Base-by-base conservation (phyloP, 768 basidiomycete species). In the Lactifluus piperatus region DNA sequence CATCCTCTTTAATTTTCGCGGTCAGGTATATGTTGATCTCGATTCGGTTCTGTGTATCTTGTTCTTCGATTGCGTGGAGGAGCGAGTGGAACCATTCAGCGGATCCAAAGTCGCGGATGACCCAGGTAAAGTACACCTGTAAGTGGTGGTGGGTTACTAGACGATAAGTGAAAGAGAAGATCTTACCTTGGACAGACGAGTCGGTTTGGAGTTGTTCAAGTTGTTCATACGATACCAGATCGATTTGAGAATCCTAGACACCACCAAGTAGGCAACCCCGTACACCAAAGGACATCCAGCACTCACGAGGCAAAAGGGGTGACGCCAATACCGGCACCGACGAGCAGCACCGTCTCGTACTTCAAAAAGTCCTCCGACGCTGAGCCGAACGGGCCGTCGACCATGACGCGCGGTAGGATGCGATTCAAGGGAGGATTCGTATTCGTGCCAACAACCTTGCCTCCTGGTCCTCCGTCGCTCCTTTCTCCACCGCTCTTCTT, bases 211-310 rank as follows among this genome's bases (percentile, higher is more conserved):
- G 62, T 77, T 73, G 67, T 86, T 81, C 67, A 92, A 79, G 73
- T 86, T 86, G 74, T 94, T 95, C 88, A 94, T 88, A 57, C 92
- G 87, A 75, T 97, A 97, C 93, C 93, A 94, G 67, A 94, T 91
- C 14, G 88, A 86, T 72, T 94, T 91, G 55, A 91, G 73, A 65
- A 91, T 91, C 51, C 87, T 88, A 63, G 52, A 16, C 26, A 16
- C 13, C 50, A 48, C 26, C 32, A 8, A 6, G 24, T 37, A 18
- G 39, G 32, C 16, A 54, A 26, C 16, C 34, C 44, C 44, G 0
- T 22, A 49, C 44, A 34, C n/a, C n/a, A 34, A 11, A 60, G 70
- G n/a, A 58, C 72, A 65, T 63, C 39, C 58, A 52, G 70, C 3
- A 57, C 91, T 78, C 68, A 94, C 86, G 89, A 91, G 54, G 94